Conservation (phyloP, 306 rosid genomes). For the Quercus rubra region DNA sequence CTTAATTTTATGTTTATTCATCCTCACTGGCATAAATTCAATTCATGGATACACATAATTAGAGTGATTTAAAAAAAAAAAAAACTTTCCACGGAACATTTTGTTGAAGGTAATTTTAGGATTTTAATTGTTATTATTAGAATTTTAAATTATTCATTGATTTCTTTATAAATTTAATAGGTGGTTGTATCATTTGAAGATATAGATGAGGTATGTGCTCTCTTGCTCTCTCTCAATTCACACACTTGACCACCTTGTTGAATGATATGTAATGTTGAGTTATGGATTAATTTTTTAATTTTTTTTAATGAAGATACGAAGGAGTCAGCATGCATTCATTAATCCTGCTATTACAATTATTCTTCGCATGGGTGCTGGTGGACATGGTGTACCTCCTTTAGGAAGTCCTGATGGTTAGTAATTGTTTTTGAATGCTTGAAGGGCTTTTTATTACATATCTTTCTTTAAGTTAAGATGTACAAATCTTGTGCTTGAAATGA, state of each 20-base stretch:
- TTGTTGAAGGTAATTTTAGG: constrained; percentile 1
- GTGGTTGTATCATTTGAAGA: constrained; percentile 82
- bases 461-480: background rate
- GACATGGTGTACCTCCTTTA: constrained; percentile 98
- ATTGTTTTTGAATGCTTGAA: constrained; percentile 19
- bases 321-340: constrained; percentile 97
- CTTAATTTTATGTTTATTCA: too few species aligned
- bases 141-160: background rate
- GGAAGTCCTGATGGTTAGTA: constrained; percentile 99
- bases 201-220: constrained; percentile 76
- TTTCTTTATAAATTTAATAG: constrained; percentile 42
- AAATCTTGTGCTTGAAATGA: background rate
- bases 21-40: too few species aligned
- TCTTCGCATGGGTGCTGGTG: constrained; percentile 99
- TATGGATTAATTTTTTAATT: constrained; percentile 16
- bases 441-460: background rate
- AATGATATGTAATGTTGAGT: constrained; percentile 20
- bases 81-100: too few species aligned
- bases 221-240: background rate
- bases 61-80: too few species aligned
- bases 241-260: background rate
- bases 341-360: constrained; percentile 95
- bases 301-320: constrained; percentile 59
- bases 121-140: background rate
- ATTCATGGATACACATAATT: too few species aligned